Evolutionary conservation across 1,284 basidiomycete species (phyloP), one percentile per base, ranked within the genome.

Genomic region (Cyathus pygmaeus): DNA sequence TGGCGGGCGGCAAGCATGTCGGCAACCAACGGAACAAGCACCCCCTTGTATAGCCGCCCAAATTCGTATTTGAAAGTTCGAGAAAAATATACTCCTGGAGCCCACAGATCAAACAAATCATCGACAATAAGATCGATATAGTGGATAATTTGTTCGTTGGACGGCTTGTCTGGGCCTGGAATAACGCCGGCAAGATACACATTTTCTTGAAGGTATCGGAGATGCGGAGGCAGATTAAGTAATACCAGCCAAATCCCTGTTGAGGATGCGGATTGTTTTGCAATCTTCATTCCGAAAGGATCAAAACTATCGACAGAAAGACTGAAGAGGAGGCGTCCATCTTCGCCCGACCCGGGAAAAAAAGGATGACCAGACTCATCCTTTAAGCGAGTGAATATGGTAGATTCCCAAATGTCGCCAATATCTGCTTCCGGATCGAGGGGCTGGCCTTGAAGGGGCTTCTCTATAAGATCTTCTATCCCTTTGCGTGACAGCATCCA

Each of bases 281-380:
- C 64, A 29, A 52, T 58, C 39, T 70, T 70, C 29, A 60, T 66
- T 42, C 64, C 56, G 39, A 69, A 73, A 0, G 74, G 73, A 59
- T 76, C 70, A 55, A 76, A 74, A 15, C 66, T 57, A 56, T 75
- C 72, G 1, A 62, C 41, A 13, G 61, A 61, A 44, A 72, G 54
- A 50, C 66, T 64, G 53, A 71, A 71, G 2, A 71, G 54, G 24
- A 61, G 55, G 2, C 64, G 56, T 3, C 53, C 56, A 39, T 69
- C 66, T 15, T 50, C 56, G 2, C 27, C 39, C 26, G 54, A 36
- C 3, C 29, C 57, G 30, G 61, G 57, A 27, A 66, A 58, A 41
- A 69, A 68, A 4, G 54, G 65, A 6, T 44, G n/a, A 19, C 64
- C 66, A 49, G 59, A 52, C 2, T 52, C 15, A 23, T 65, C 71